Conservation (phyloP, 1,284 basidiomycete genomes). For the Trichosporon faecale region DNA sequence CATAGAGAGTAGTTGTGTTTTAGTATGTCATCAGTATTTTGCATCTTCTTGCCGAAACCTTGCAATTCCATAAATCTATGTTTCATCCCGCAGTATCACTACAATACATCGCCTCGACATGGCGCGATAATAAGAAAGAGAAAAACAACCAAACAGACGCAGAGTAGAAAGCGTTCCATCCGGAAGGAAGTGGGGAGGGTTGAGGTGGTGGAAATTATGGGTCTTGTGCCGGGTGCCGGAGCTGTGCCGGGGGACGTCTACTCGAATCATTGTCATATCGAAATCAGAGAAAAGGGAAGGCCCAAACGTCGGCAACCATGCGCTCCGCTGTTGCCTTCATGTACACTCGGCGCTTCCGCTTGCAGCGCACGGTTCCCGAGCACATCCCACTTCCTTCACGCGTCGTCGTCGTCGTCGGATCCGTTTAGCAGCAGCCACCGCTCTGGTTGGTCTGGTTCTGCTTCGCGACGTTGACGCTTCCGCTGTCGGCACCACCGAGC, state of each 20-base stretch:
- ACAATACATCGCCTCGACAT: constrained; percentile 26
- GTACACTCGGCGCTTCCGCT: background rate
- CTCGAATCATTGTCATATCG: constrained; percentile 5
- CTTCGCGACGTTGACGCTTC: constrained; percentile 44
- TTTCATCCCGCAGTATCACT: constrained; percentile 26
- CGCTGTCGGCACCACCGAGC: constrained; percentile 37
- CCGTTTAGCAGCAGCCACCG: constrained; percentile 45
- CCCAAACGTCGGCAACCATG: background rate
- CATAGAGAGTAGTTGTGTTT: constrained; percentile 6
- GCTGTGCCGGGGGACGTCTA: background rate
- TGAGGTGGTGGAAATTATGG: background rate
- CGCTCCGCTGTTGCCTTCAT: constrained; percentile 8
- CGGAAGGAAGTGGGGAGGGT: background rate
- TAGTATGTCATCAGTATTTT: constrained; percentile 10
- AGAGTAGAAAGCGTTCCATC: background rate
- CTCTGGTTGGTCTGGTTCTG: constrained; percentile 22
- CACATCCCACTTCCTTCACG: background rate
- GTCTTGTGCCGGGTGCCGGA: background rate
- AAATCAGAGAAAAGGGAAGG: background rate
- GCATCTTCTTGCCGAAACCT: background rate
- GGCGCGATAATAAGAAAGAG: constrained; percentile 12
- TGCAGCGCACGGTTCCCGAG: background rate
- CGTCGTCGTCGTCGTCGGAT: background rate
- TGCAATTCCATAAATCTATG: constrained; percentile 13
- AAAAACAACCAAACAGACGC: background rate